Percentiles rank a stretch among this genome's conserved stretches.
Conservation (phyloP, 768 basidiomycete genomes). For the Tulasnella sp. region DNA sequence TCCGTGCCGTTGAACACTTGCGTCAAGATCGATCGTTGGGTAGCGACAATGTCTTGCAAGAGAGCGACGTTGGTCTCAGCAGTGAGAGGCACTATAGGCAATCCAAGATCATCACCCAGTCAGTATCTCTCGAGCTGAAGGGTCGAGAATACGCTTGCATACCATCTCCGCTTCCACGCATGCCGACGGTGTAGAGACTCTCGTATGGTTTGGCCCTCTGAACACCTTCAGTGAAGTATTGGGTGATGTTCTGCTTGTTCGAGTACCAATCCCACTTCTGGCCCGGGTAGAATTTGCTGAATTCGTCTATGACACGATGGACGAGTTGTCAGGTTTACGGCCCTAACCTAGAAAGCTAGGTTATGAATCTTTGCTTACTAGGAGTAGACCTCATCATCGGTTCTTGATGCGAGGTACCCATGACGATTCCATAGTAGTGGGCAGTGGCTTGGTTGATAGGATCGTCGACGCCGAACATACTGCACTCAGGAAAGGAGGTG, state of each 20-base stretch:
- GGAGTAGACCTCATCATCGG: constrained; percentile 72
- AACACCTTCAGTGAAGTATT: constrained; percentile 59
- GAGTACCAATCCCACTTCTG: constrained; percentile 55
- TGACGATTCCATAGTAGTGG: constrained; percentile 61
- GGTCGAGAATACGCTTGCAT: constrained; percentile 17
- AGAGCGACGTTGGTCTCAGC: constrained; percentile 49
- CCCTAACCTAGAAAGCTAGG: too few species aligned
- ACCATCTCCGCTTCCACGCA: constrained; percentile 54
- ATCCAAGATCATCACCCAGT: neutral
- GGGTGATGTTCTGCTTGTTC: constrained; percentile 53
- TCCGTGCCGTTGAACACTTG: constrained; percentile 46
- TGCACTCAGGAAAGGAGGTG: constrained; percentile 17
- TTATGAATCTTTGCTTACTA: neutral
- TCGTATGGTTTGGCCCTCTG: constrained; percentile 58
- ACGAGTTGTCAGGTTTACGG: neutral
- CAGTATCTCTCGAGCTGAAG: too few species aligned
- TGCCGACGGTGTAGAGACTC: constrained; percentile 61
- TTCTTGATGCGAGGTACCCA: constrained; percentile 70
- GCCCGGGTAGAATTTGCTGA: constrained; percentile 53
- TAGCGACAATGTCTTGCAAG: constrained; percentile 52
- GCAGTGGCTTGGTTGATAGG: constrained; percentile 55
- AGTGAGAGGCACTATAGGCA: constrained; percentile 47
- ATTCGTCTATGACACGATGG: constrained; percentile 44
- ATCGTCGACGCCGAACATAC: constrained; percentile 56
- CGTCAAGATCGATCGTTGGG: constrained; percentile 59